These are phyloP conservation scores for Cupressus sempervirens DNA, from an alignment of 75 land plant species.

Conservation along the genomic window DNA sequence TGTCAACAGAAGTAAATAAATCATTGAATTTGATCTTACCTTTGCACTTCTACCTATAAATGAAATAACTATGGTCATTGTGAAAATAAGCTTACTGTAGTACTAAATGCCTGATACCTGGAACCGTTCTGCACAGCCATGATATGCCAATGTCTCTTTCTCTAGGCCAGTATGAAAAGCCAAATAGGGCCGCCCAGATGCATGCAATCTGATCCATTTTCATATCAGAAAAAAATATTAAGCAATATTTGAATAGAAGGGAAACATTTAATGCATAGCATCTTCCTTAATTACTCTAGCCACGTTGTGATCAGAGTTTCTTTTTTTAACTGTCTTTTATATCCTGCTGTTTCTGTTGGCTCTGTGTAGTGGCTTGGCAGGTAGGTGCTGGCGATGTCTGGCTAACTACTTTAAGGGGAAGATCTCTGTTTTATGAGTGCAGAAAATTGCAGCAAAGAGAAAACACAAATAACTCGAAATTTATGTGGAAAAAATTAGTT, in stretches of 20 bases:
- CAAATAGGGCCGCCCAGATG: conserved; percentile 66
- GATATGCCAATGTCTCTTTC: conserved; percentile 73
- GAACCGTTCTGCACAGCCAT: conserved; percentile 96
- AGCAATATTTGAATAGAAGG: not conserved
- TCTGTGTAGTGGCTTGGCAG: too few species aligned
- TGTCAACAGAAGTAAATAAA: not conserved
- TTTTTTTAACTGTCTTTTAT: too few species aligned
- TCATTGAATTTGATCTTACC: not conserved
- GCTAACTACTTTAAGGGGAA: too few species aligned
- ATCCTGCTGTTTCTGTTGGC: too few species aligned
- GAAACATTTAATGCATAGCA: too few species aligned
- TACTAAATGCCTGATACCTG: conserved; percentile 47
- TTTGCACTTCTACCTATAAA: not conserved
- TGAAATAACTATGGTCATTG: not conserved
- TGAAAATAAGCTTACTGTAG: not conserved
- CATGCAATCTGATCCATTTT: conserved; percentile 47
- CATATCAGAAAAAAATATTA: conserved; percentile 4
- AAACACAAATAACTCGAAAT: too few species aligned
- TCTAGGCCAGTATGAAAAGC: conserved; percentile 72
- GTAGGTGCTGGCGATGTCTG: too few species aligned
- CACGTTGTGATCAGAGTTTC: too few species aligned
- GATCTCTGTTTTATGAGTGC: too few species aligned
- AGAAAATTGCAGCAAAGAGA: too few species aligned
- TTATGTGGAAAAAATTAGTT: too few species aligned
- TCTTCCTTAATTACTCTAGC: too few species aligned